A percentile compares a stretch with the other conserved stretches of the same genome.
phyloP scores from a whole-genome alignment of 202 grass and related monocot species.

The Digitaria exilis region DNA sequence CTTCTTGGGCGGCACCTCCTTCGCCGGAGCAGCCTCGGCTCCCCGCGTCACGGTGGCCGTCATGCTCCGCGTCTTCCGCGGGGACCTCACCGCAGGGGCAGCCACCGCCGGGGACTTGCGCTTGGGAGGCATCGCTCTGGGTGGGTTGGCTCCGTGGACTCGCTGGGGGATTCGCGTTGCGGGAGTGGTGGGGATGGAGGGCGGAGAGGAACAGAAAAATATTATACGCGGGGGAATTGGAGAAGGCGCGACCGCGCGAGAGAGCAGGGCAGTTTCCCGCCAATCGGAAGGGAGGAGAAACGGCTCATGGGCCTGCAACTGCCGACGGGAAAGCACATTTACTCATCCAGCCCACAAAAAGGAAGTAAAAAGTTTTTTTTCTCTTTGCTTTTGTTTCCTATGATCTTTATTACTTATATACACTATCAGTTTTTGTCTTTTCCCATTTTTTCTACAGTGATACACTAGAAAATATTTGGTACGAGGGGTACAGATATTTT shows the following conservation, averaged over 20 bases:
- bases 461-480: too few relatives aligned
- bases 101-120: slow-evolving; percentile 47
- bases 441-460: too few relatives aligned
- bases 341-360: too few relatives aligned
- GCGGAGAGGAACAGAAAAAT: background rate
- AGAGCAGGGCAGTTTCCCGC: slow-evolving; percentile 23
- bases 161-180: background rate
- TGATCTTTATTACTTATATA: too few relatives aligned
- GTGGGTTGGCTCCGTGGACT: background rate
- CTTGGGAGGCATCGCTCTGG: slow-evolving; percentile 68
- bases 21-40: slow-evolving; percentile 8
- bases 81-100: slow-evolving; percentile 32
- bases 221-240: background rate
- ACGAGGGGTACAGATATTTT: too few relatives aligned
- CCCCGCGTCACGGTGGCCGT: slow-evolving; percentile 45
- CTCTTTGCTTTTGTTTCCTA: too few relatives aligned
- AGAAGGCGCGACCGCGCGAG: slow-evolving; percentile 29
- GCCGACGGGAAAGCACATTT: too few relatives aligned
- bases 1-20: slow-evolving; percentile 45
- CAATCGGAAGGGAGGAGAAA: background rate
- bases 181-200: too few relatives aligned
- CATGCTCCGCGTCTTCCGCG: slow-evolving; percentile 74
- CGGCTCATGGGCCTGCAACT: background rate
- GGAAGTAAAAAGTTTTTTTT: too few relatives aligned
- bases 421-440: too few relatives aligned